These are phyloP conservation scores for Colletotrichum graminicola DNA, from an alignment of 2,329 filamentous ascomycete genomes.

Conservation along the genomic window DNA sequence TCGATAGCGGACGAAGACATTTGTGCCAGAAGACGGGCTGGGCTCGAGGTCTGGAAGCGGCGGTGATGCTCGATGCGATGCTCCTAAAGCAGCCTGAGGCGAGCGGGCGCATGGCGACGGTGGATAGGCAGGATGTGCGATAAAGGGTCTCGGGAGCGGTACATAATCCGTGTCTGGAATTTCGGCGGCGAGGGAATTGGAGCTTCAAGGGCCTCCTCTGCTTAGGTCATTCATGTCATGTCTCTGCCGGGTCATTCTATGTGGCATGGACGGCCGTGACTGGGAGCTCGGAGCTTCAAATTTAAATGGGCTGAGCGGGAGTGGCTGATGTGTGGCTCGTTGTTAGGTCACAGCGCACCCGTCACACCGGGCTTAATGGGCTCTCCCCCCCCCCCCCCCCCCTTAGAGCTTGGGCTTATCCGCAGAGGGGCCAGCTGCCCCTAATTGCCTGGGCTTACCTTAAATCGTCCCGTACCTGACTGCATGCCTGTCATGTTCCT, in stretches of 20 bases:
- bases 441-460: slow-evolving; percentile 27
- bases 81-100: slow-evolving; percentile 14
- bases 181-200: not conserved
- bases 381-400: not conserved
- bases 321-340: slow-evolving; percentile 30
- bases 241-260: slow-evolving; percentile 7
- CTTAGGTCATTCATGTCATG: slow-evolving; percentile 18
- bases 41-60: slow-evolving; percentile 8
- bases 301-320: slow-evolving; percentile 14
- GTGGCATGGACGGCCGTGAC: slow-evolving; percentile 19
- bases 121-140: not conserved
- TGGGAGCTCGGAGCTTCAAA: slow-evolving; percentile 33
- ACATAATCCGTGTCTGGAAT: not conserved
- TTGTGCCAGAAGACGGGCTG: slow-evolving; percentile 55
- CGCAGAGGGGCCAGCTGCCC: slow-evolving; percentile 20
- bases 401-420: slow-evolving; percentile 1
- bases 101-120: slow-evolving; percentile 30
- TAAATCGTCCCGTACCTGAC: slow-evolving; percentile 25
- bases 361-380: slow-evolving; percentile 6
- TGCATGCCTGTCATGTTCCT: slow-evolving; percentile 28
- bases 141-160: not conserved
- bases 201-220: slow-evolving; percentile 9
- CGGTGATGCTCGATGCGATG: slow-evolving; percentile 21
- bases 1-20: slow-evolving; percentile 63
- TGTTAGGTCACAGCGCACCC: not conserved